Percentiles rank a stretch among this genome's conserved stretches.
These are phyloP conservation scores for Rheum nobile DNA, from an alignment of 148 eudicot species.

Conservation along the genomic window DNA sequence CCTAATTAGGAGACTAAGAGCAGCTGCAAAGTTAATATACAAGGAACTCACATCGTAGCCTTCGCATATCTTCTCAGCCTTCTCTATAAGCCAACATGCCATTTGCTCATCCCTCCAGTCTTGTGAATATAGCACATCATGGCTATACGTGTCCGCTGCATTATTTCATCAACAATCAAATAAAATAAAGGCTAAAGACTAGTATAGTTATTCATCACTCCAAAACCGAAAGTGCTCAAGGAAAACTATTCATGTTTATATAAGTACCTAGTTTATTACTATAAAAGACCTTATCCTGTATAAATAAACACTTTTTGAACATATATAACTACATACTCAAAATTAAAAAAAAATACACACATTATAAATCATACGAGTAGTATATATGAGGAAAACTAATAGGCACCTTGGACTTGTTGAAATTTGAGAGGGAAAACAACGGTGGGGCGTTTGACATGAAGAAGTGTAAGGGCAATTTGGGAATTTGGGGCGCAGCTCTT, in stretches of 20 bases:
- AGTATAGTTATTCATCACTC: too few species aligned
- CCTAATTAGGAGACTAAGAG: neutral
- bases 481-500: neutral
- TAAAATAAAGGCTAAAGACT: too few species aligned
- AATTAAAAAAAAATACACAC: too few species aligned
- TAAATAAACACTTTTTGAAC: too few species aligned
- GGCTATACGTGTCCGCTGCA: slow-evolving; percentile 38
- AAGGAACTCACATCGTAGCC: slow-evolving; percentile 23
- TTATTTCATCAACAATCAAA: neutral
- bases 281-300: too few species aligned
- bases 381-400: too few species aligned
- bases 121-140: slow-evolving; percentile 38
- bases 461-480: slow-evolving; percentile 37
- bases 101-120: slow-evolving; percentile 53
- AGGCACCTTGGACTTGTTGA: slow-evolving; percentile 34
- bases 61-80: slow-evolving; percentile 46
- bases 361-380: too few species aligned
- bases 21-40: neutral
- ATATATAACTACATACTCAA: too few species aligned
- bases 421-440: slow-evolving; percentile 25
- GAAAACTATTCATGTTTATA: too few species aligned
- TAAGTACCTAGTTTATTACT: too few species aligned
- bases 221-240: too few species aligned
- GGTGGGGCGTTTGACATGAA: slow-evolving; percentile 39
- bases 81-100: slow-evolving; percentile 38